A percentile compares a stretch with the other conserved stretches of the same genome.
These are phyloP conservation scores for Globisporangium spinosum DNA, from an alignment of 352 stramenopile species.

Conservation along the genomic window DNA sequence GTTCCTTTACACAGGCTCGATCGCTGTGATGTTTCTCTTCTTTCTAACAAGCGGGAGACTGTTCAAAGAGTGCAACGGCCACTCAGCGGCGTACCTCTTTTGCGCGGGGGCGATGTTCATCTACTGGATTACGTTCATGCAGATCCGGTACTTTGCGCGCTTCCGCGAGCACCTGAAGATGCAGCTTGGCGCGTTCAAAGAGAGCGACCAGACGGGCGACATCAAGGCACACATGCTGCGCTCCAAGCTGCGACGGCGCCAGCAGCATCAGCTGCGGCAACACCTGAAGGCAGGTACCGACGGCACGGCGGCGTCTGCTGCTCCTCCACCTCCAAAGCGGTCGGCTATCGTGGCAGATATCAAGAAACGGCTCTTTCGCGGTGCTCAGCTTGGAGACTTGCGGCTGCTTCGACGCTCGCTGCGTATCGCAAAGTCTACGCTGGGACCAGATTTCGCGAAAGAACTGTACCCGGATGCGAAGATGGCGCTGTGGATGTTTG, in stretches of 20 bases:
- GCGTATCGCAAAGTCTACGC: conserved; percentile 42
- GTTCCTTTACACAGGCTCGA: conserved; percentile 46
- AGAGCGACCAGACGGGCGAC: conserved; percentile 78
- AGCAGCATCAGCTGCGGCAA: conserved; percentile 32
- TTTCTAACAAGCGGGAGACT: conserved; percentile 51
- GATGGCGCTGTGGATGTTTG: conserved; percentile 67
- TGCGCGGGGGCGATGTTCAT: conserved; percentile 37
- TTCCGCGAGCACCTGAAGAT: conserved; percentile 86
- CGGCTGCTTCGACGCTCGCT: conserved; percentile 53
- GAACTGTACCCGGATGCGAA: conserved; percentile 67
- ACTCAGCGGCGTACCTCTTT: conserved; percentile 47
- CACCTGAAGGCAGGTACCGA: conserved; percentile 20
- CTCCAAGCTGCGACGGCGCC: conserved; percentile 47
- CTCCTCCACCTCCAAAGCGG: conserved; percentile 19
- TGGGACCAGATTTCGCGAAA: conserved; percentile 51
- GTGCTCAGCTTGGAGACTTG: conserved; percentile 63
- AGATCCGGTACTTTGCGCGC: conserved; percentile 66
- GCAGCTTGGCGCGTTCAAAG: conserved; percentile 78
- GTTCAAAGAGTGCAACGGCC: conserved; percentile 48
- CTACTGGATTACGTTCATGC: conserved; percentile 59
- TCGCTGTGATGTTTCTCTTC: conserved; percentile 51
- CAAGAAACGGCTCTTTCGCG: conserved; percentile 69
- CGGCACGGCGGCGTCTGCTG: not conserved
- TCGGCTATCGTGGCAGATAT: conserved; percentile 48
- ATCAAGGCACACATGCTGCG: conserved; percentile 66